Percentiles rank a stretch among this genome's conserved stretches.
These are phyloP conservation scores for Penicillium ochrochloron DNA, from an alignment of 495 filamentous ascomycete genomes.

Conservation along the genomic window DNA sequence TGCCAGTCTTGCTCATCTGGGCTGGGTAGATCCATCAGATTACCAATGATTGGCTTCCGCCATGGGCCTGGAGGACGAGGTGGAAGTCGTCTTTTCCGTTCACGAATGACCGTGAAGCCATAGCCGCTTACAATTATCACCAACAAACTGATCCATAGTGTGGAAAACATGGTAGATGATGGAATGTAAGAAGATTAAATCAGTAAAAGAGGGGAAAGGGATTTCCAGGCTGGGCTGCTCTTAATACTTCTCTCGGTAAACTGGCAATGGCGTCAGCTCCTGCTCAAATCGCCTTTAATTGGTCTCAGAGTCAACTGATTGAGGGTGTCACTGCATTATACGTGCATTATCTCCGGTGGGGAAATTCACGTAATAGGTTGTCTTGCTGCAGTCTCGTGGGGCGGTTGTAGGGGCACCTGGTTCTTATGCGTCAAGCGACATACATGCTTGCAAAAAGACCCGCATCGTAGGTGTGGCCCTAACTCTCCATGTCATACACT, in stretches of 20 bases:
- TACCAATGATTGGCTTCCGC: slow-evolving; percentile 51
- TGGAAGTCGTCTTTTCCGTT: slow-evolving; percentile 5
- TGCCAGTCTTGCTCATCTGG: slow-evolving; percentile 43
- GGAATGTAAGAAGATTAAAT: neutral
- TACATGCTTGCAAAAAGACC: neutral
- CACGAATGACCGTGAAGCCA: neutral
- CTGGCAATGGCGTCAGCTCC: neutral
- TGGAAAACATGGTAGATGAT: neutral
- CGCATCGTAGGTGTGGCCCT: neutral
- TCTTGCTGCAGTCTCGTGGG: neutral
- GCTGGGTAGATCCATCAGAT: slow-evolving; percentile 49
- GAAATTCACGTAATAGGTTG: neutral
- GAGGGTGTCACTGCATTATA: neutral
- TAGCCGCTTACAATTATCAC: neutral
- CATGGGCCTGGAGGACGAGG: slow-evolving; percentile 54
- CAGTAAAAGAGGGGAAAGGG: neutral
- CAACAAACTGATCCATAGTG: neutral
- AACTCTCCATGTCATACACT: neutral
- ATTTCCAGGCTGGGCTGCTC: neutral
- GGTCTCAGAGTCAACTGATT: neutral
- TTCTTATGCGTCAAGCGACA: neutral
- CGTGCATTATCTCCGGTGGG: neutral
- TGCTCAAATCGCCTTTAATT: neutral
- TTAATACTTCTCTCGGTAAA: neutral
- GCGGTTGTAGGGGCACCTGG: neutral